phyloP scores from a whole-genome alignment of 306 rosid species.

The Fagus crenata region DNA sequence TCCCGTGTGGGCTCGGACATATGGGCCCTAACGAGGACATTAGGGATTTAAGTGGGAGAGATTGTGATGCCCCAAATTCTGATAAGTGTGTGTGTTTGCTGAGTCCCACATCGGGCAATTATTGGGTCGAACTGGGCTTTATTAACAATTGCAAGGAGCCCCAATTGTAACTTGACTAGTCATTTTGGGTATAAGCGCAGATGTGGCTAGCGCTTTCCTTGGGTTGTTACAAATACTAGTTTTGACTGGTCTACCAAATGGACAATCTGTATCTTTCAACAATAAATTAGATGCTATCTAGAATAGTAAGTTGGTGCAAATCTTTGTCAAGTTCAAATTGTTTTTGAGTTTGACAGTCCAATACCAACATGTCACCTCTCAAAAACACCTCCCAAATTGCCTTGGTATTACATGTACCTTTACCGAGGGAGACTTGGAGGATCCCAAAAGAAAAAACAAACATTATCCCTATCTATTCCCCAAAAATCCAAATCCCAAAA shows the following conservation, averaged over 20 bases:
- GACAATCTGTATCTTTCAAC: slow-evolving; percentile 7
- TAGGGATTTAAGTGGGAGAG: too few species aligned
- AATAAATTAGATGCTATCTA: not conserved
- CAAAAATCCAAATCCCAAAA: slow-evolving; percentile 7
- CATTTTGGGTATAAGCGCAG: too few species aligned
- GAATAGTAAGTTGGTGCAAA: not conserved
- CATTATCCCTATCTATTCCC: not conserved
- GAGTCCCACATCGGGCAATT: too few species aligned
- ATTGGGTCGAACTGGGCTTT: too few species aligned
- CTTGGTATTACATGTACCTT: not conserved
- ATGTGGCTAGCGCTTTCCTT: too few species aligned
- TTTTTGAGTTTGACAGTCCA: not conserved
- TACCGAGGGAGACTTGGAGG: not conserved
- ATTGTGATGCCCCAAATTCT: too few species aligned
- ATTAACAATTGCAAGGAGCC: too few species aligned
- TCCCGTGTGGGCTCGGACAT: too few species aligned
- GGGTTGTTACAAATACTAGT: too few species aligned
- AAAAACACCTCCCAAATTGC: not conserved
- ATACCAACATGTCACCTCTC: not conserved
- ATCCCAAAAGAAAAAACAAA: slow-evolving; percentile 11
- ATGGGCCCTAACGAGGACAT: too few species aligned
- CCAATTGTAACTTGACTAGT: too few species aligned
- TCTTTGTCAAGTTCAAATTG: not conserved
- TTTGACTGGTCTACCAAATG: slow-evolving; percentile 40
- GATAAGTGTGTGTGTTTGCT: too few species aligned